phyloP scores from a whole-genome alignment of 805 yeast species.

The Yarrowia hollandica region DNA sequence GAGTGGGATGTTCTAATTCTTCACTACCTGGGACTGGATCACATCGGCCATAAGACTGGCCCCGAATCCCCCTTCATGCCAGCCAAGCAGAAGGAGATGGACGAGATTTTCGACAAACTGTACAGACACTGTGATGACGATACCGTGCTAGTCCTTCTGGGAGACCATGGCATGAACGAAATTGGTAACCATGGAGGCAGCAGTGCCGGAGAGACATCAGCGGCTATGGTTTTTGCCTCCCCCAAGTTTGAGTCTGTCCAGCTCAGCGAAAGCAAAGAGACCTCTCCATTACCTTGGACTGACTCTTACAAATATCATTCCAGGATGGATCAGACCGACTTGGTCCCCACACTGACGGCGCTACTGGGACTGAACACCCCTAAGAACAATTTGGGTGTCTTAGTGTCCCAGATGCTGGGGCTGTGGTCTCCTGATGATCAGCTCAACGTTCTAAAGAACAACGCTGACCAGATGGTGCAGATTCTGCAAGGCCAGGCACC shows the following conservation, averaged over 20 bases:
- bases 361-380: slow-evolving; percentile 68
- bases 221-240: slow-evolving; percentile 73
- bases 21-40: slow-evolving; percentile 93
- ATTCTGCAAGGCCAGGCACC: slow-evolving; percentile 33
- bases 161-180: slow-evolving; percentile 97
- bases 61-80: slow-evolving; percentile 80
- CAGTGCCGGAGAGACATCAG: slow-evolving; percentile 85
- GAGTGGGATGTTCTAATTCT: slow-evolving; percentile 84
- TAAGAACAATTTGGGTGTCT: slow-evolving; percentile 68
- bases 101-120: slow-evolving; percentile 52
- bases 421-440: slow-evolving; percentile 60
- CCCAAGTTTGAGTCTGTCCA: slow-evolving; percentile 49
- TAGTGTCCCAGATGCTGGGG: slow-evolving; percentile 58
- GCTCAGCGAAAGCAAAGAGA: neutral
- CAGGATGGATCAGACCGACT: slow-evolving; percentile 63
- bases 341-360: slow-evolving; percentile 68
- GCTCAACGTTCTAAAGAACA: slow-evolving; percentile 50
- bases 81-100: slow-evolving; percentile 84
- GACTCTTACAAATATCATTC: slow-evolving; percentile 54
- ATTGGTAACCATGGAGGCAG: slow-evolving; percentile 97
- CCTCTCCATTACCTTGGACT: slow-evolving; percentile 38
- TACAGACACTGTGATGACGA: slow-evolving; percentile 40
- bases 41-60: slow-evolving; percentile 97
- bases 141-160: slow-evolving; percentile 73
- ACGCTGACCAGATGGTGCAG: slow-evolving; percentile 38